phyloP scores from a whole-genome alignment of 2,329 filamentous ascomycete genomes.

The Cladophialophora bantiana region DNA sequence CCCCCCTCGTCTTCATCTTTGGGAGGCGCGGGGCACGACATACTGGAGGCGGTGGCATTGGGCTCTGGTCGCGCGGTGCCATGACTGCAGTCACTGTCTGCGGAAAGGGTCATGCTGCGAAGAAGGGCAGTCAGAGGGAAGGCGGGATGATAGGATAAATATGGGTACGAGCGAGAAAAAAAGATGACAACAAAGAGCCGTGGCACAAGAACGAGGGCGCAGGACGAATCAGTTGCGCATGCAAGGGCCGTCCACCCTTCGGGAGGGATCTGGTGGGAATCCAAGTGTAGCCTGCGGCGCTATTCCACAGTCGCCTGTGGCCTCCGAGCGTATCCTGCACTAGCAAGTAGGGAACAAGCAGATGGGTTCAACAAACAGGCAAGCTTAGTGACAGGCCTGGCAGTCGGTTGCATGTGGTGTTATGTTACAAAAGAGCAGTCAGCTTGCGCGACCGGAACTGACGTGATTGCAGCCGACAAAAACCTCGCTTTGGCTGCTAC shows the following conservation, averaged over 20 bases:
- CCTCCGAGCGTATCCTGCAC: slow-evolving; percentile 26
- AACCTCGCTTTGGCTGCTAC: slow-evolving; percentile 13
- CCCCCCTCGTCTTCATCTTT: slow-evolving; percentile 1
- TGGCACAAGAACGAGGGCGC: slow-evolving; percentile 35
- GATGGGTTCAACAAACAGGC: slow-evolving; percentile 16
- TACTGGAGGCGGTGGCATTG: slow-evolving; percentile 41
- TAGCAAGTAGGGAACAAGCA: slow-evolving; percentile 10
- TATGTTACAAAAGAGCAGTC: slow-evolving; percentile 33
- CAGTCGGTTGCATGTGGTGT: slow-evolving; percentile 32
- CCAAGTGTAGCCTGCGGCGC: slow-evolving; percentile 27
- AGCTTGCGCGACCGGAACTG: slow-evolving; percentile 33
- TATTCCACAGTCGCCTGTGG: slow-evolving; percentile 34
- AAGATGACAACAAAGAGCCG: slow-evolving; percentile 39
- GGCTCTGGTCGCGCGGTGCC: slow-evolving; percentile 41
- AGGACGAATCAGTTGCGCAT: slow-evolving; percentile 39
- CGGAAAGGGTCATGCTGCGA: slow-evolving; percentile 38
- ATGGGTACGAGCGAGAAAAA: slow-evolving; percentile 33
- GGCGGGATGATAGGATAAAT: slow-evolving; percentile 33
- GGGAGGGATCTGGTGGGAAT: slow-evolving; percentile 37
- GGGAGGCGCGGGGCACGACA: slow-evolving; percentile 21
- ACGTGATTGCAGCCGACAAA: slow-evolving; percentile 33
- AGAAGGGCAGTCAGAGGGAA: slow-evolving; percentile 27
- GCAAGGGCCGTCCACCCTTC: slow-evolving; percentile 34
- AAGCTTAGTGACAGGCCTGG: slow-evolving; percentile 19
- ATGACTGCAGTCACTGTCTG: slow-evolving; percentile 33